A percentile compares a stretch with the other conserved stretches of the same genome.
Conservation (phyloP, 2,329 filamentous ascomycete species). For the Fusarium tuaranense region DNA sequence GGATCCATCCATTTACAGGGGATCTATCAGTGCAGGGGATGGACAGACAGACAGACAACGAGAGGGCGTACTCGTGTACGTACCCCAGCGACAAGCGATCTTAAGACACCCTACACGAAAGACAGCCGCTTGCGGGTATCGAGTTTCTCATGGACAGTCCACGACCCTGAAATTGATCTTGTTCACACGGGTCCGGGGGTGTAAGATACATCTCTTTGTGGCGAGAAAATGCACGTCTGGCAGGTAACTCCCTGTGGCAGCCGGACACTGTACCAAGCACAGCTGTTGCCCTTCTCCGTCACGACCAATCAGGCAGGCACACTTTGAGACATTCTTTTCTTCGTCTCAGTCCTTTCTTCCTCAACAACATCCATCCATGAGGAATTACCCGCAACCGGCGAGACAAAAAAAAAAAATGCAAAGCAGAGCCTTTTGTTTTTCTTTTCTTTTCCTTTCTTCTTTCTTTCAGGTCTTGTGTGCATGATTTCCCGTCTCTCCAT, state of each 20-base stretch:
- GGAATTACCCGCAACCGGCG: conserved; percentile 10
- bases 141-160: not conserved
- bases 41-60: too few species aligned
- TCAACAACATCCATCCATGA: conserved; percentile 10
- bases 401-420: not conserved
- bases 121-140: conserved; percentile 20
- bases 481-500: conserved; percentile 1
- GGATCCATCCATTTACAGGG: conserved; percentile 7
- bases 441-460: not conserved
- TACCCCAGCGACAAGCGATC: not conserved
- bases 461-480: not conserved
- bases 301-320: conserved; percentile 12
- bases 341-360: conserved; percentile 10
- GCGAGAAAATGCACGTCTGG: not conserved
- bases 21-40: not conserved
- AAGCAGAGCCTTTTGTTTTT: not conserved
- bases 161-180: not conserved
- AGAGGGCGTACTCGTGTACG: not conserved
- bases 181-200: not conserved
- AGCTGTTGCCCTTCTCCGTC: not conserved
- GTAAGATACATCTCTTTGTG: not conserved
- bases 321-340: conserved; percentile 16
- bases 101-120: not conserved
- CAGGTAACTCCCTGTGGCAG: conserved; percentile 3
- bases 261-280: conserved; percentile 18